Base-by-base conservation (phyloP, 805 yeast species). In the Schwanniomyces occidentalis region DNA sequence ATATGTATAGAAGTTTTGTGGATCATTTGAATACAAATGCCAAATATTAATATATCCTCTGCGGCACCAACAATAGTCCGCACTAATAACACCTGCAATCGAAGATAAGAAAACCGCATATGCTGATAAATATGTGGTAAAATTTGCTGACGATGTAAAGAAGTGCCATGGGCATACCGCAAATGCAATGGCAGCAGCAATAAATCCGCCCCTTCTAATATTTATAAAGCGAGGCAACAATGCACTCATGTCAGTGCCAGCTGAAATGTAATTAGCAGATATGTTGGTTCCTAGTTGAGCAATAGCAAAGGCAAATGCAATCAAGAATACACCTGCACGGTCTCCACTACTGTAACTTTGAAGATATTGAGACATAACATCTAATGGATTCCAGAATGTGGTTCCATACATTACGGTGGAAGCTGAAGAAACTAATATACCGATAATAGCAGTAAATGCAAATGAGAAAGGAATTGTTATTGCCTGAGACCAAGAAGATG, bases 261-360 rank as follows among this genome's bases (percentile, higher is more conserved):
- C 74, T 66, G 54, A 60, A 84, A 80, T 53, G 82, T 87, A 49
- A 38, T 47, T 47, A n/a, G 43, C 75, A 30, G 63, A 42, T 19
- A 61, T 42, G 38, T 68, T 66, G 38, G 63, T 43, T 9, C 62
- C 51, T 6, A 64, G 27, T 38, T 66, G 71, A 48, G 67, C 56
- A 10, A 49, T 40, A 5, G 53, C 37, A 37, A 63, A 60, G 2
- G 57, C 48, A 14, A 57, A 39, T 1, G 65, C 53, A 7, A 61
- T 56, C 41, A 70, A 75, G 49, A 75, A 73, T 2, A 72, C 69
- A 6, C 70, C 80, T 17, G 75, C 76, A 35, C 80, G 61, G 10
- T 67, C 52, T n/a, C 51, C 56, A 14, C 65, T 44, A 12, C 58
- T 46, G 41, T 71, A 68, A 34, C 54, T 49, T 27, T 67, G 61